Evolutionary conservation across 768 basidiomycete genomes (phyloP).

Genomic region (Xerocomellus amylosporus): DNA sequence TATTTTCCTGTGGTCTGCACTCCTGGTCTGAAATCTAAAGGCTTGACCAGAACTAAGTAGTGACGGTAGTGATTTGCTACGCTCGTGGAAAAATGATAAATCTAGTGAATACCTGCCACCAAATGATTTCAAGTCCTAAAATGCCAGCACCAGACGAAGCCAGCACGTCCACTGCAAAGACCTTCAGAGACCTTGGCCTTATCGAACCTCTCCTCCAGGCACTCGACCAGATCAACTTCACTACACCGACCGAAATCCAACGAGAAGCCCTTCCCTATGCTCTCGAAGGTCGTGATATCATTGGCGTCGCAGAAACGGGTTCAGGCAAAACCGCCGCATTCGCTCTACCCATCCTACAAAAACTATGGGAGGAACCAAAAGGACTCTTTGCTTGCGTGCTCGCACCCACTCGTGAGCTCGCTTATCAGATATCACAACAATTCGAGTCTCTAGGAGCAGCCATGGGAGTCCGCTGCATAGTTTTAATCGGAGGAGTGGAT

Average conservation of each 20-base stretch:
- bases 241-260: constrained; percentile 89
- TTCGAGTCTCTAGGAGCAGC: constrained; percentile 88
- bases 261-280: constrained; percentile 81
- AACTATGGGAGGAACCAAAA: constrained; percentile 93
- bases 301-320: constrained; percentile 97
- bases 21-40: not conserved
- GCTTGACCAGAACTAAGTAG: no score
- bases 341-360: constrained; percentile 92
- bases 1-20: not conserved
- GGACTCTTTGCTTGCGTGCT: constrained; percentile 91
- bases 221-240: constrained; percentile 77
- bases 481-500: constrained; percentile 95
- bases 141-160: constrained; percentile 72
- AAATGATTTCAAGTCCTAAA: constrained; percentile 5
- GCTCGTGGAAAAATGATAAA: constrained; percentile 14
- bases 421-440: constrained; percentile 97
- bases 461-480: constrained; percentile 88
- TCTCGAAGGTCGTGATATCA: constrained; percentile 89
- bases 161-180: constrained; percentile 41
- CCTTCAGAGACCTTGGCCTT: constrained; percentile 83
- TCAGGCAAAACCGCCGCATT: constrained; percentile 98
- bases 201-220: constrained; percentile 89
- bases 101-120: not conserved
- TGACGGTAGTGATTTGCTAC: not conserved
- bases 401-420: constrained; percentile 97